phyloP scores from a whole-genome alignment of 306 rosid species.

The Datisca glomerata region DNA sequence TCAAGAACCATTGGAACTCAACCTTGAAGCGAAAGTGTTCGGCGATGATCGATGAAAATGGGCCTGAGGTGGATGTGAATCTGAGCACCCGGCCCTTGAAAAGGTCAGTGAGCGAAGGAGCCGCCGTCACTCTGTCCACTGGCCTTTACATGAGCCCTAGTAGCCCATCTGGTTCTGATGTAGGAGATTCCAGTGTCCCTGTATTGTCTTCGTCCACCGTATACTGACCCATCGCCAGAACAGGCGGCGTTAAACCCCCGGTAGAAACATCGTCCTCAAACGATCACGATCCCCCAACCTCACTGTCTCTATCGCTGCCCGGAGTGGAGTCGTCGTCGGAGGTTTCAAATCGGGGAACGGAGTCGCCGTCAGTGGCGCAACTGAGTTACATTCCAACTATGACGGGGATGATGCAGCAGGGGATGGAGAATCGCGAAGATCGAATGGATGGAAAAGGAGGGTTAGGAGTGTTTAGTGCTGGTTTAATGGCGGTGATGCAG shows the following conservation, averaged over 20 bases:
- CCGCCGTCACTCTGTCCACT: conserved; percentile 45
- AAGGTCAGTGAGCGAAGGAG: conserved; percentile 61
- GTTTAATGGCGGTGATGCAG: conserved; percentile 70
- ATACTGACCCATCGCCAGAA: conserved; percentile 48
- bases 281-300: conserved; percentile 77
- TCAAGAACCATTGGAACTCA: conserved; percentile 96
- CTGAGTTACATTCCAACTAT: not conserved
- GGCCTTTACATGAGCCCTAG: conserved; percentile 51
- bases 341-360: conserved; percentile 23
- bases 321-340: conserved; percentile 55
- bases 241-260: conserved; percentile 48
- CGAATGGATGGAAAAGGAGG: not conserved
- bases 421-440: not conserved
- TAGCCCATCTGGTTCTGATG: conserved; percentile 75
- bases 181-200: conserved; percentile 62
- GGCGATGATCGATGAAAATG: conserved; percentile 20
- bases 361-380: not conserved
- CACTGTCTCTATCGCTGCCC: conserved; percentile 67
- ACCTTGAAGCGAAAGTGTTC: conserved; percentile 79
- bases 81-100: conserved; percentile 41
- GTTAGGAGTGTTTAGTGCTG: conserved; percentile 29
- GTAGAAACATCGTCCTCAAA: conserved; percentile 54
- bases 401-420: not conserved
- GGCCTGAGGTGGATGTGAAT: not conserved
- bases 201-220: conserved; percentile 36